phyloP scores from a whole-genome alignment of 257 asterid species.

The Gynochthodes officinalis region DNA sequence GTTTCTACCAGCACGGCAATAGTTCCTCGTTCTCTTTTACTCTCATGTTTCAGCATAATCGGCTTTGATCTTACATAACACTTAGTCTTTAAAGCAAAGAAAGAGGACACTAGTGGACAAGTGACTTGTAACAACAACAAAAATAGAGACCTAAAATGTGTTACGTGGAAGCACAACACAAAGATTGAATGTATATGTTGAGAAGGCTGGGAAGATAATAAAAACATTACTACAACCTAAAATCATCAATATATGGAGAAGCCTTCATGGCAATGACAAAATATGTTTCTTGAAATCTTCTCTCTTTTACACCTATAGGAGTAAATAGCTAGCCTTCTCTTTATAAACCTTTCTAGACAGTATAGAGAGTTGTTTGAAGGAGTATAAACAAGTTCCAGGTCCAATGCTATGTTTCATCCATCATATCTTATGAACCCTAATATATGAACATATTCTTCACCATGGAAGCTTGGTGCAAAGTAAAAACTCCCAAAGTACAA shows the following conservation, averaged over 20 bases:
- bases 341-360: too few species aligned
- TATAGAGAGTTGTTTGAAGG: too few species aligned
- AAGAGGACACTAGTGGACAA: neutral
- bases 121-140: neutral
- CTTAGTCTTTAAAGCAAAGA: neutral
- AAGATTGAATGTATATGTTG: neutral
- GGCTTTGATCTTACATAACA: neutral
- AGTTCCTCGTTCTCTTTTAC: neutral
- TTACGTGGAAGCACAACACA: neutral
- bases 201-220: neutral
- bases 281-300: neutral
- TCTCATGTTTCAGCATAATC: neutral
- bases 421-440: neutral
- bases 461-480: neutral
- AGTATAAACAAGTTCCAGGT: neutral
- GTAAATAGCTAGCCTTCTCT: neutral
- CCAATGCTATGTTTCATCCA: neutral
- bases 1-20: neutral
- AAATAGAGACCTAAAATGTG: neutral
- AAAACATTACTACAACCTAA: neutral
- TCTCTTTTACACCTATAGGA: neutral
- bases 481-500: neutral
- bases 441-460: too few species aligned
- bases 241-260: neutral
- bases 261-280: neutral